These are phyloP conservation scores for Choanephora cucurbitarum DNA, from an alignment of 371 early-diverging fungal species.

Conservation along the genomic window DNA sequence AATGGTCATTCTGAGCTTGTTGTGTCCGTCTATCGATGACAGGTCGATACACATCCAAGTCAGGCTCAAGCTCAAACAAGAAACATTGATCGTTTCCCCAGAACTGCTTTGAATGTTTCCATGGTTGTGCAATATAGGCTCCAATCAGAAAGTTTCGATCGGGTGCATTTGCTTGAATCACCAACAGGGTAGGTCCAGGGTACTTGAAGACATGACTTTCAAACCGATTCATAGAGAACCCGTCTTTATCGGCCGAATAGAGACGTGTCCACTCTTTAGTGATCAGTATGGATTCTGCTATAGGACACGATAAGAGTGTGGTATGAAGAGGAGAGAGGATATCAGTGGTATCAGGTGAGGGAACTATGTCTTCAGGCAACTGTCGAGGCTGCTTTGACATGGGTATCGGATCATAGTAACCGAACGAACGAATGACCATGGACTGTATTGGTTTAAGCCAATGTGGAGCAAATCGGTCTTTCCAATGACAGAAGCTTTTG, in stretches of 20 bases:
- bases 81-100: slow-evolving; percentile 58
- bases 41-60: slow-evolving; percentile 55
- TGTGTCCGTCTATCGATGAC: neutral
- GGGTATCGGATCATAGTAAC: slow-evolving; percentile 18
- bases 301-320: slow-evolving; percentile 50
- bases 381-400: neutral
- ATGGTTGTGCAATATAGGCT: slow-evolving; percentile 58
- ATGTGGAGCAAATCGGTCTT: slow-evolving; percentile 49
- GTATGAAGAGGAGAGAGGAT: slow-evolving; percentile 43
- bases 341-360: slow-evolving; percentile 30
- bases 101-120: slow-evolving; percentile 56
- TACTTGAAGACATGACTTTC: slow-evolving; percentile 67
- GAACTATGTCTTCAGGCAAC: slow-evolving; percentile 25
- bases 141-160: slow-evolving; percentile 36
- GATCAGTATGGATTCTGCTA: slow-evolving; percentile 36
- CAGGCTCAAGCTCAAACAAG: slow-evolving; percentile 59
- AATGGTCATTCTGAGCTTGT: slow-evolving; percentile 32
- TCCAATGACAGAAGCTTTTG: slow-evolving; percentile 38
- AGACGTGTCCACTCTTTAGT: slow-evolving; percentile 48
- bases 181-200: slow-evolving; percentile 60
- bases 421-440: slow-evolving; percentile 53
- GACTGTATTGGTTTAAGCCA: slow-evolving; percentile 48
- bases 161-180: slow-evolving; percentile 42
- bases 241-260: slow-evolving; percentile 56
- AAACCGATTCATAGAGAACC: slow-evolving; percentile 71